Evolutionary conservation across 192 early-diverging fungal species (phyloP), one percentile per base, ranked within the genome.

Genomic region (Coemansia asiatica): DNA sequence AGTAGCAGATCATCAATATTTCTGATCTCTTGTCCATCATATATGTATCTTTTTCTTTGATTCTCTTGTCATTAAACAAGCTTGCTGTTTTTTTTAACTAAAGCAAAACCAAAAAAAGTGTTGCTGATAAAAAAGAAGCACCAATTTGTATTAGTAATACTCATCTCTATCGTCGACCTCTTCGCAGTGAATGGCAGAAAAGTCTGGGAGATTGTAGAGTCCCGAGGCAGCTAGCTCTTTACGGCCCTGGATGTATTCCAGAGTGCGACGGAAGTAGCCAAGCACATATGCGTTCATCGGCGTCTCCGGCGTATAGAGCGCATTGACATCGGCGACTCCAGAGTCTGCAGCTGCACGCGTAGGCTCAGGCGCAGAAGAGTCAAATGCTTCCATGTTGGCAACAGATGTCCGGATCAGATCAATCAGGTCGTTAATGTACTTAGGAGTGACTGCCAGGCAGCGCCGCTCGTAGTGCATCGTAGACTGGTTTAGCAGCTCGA

Each of bases 401-500:
- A 91, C 66, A 21, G 79, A 73, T 54, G 90, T 93, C 70, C 94
- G 92, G 56, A 99, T 96, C 61, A 96, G 76, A 57, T 97, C 94
- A 68, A 99, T 93, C 63, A 99, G 83, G 22, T 92, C 93, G 74
- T 95, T 96, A 67, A 99, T 85, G 71, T 92, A 97, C 72, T 93
- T 94, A 44, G 91, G 88, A 19, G 94, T 95, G 15, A 98, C 90
- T 79, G 93, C 81, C 64, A 95, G 90, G 66, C 95, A 96, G 57
- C 90, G 83, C 66, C 88, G 89, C 85, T 96, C 94, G 83, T 92
- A 99, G 74, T 92, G 96, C 81, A 95, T 96, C 51, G 97, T 84
- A 63, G 93, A 96, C 75, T 91, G 83, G 76, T 98, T 96, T 60
- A 99, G 76, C 59, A 98, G 92, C 73, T 98, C 95, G n/a, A 99